These are phyloP conservation scores for Mentha longifolia DNA, from an alignment of 257 asterid species.

Conservation along the genomic window DNA sequence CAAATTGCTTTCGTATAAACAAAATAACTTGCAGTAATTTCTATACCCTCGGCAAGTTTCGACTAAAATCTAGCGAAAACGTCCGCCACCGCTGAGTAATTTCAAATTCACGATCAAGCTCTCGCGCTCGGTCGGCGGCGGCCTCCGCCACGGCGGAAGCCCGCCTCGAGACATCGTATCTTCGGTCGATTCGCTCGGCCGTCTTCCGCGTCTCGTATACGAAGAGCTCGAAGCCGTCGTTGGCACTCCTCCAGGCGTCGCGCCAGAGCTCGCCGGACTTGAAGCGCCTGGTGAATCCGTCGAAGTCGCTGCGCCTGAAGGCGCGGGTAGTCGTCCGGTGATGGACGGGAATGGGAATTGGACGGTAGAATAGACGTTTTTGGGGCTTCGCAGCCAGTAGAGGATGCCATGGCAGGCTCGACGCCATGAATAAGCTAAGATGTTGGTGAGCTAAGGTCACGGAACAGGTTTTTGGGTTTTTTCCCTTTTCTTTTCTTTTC, in stretches of 20 bases:
- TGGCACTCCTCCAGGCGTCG: conserved; percentile 78
- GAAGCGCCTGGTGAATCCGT: conserved; percentile 74
- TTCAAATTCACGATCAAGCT: conserved; percentile 77
- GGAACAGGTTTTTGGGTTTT: not conserved
- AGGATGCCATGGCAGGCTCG: conserved; percentile 72
- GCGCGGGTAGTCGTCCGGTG: conserved; percentile 49
- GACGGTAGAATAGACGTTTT: conserved; percentile 9
- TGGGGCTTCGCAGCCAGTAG: conserved; percentile 41
- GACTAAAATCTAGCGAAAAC: conserved; percentile 66
- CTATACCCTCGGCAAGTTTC: conserved; percentile 78
- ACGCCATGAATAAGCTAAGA: conserved; percentile 58
- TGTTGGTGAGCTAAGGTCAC: conserved; percentile 16
- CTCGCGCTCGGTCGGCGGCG: conserved; percentile 78
- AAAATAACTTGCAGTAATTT: not conserved
- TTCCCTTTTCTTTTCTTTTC: not conserved
- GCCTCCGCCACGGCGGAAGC: conserved; percentile 59
- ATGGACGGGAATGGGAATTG: conserved; percentile 37
- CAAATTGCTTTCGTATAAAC: conserved; percentile 14
- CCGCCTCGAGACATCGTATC: conserved; percentile 61
- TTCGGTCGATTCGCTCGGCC: conserved; percentile 84
- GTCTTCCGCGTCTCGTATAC: conserved; percentile 81
- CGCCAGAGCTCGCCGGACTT: conserved; percentile 81
- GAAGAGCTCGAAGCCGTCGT: conserved; percentile 81
- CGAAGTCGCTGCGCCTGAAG: conserved; percentile 87
- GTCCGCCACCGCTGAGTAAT: conserved; percentile 76